Percentiles rank a stretch among this genome's conserved stretches.
Conservation (phyloP, 2,329 filamentous ascomycete genomes). For the Gyromitra esculenta region DNA sequence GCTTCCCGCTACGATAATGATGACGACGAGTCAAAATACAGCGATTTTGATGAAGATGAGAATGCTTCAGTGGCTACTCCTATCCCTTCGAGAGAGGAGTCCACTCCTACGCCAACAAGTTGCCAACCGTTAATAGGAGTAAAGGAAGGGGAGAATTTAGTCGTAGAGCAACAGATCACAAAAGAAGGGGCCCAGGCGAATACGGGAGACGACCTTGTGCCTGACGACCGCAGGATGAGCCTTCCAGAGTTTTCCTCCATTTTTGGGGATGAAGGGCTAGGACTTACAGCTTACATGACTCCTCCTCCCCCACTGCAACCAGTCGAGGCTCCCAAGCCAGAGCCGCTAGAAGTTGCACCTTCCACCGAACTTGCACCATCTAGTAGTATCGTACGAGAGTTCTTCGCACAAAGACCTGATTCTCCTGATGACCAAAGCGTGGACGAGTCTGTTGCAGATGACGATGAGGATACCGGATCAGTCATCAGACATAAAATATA, state of each 20-base stretch:
- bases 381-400: slow-evolving; percentile 45
- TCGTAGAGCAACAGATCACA: slow-evolving; percentile 8
- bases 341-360: slow-evolving; percentile 56
- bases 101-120: slow-evolving; percentile 62
- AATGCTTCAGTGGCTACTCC: slow-evolving; percentile 62
- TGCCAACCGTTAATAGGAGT: slow-evolving; percentile 45
- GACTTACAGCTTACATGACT: slow-evolving; percentile 67
- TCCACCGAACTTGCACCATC: slow-evolving; percentile 45
- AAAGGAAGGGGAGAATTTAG: slow-evolving; percentile 35
- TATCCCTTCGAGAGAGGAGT: slow-evolving; percentile 47
- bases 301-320: slow-evolving; percentile 62
- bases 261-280: slow-evolving; percentile 65
- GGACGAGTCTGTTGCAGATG: slow-evolving; percentile 56
- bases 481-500: slow-evolving; percentile 81
- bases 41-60: slow-evolving; percentile 55
- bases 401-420: slow-evolving; percentile 62
- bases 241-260: slow-evolving; percentile 66
- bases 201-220: background rate
- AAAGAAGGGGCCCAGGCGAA: slow-evolving; percentile 24
- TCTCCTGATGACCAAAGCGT: slow-evolving; percentile 67
- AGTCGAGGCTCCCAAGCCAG: slow-evolving; percentile 61
- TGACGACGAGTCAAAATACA: slow-evolving; percentile 60
- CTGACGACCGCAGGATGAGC: slow-evolving; percentile 59
- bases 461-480: slow-evolving; percentile 79
- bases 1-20: slow-evolving; percentile 60